Conservation (phyloP, 768 basidiomycete genomes). For the Xerocomellus intermedius region DNA sequence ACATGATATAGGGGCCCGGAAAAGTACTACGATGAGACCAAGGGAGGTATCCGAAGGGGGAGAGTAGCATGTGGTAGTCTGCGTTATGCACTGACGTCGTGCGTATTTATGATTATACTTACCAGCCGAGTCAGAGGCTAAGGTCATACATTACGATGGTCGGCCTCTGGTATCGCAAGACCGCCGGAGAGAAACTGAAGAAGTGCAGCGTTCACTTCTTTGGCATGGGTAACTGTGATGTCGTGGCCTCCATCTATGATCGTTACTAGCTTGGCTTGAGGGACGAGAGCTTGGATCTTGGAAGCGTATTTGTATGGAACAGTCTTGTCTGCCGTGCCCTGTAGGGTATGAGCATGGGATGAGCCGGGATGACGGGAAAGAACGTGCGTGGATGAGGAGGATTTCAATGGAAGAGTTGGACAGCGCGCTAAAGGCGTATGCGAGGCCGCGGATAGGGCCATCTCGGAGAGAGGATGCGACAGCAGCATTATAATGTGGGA, state of each 20-base stretch:
- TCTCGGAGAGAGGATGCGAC: conserved; percentile 74
- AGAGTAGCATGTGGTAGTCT: conserved; percentile 7
- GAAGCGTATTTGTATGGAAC: conserved; percentile 33
- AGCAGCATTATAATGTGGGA: conserved; percentile 72
- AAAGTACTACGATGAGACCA: neutral
- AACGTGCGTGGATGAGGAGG: conserved; percentile 62
- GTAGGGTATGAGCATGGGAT: neutral
- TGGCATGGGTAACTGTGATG: conserved; percentile 32
- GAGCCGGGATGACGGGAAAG: neutral
- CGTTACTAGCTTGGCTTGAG: conserved; percentile 30
- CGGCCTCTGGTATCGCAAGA: neutral
- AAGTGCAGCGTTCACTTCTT: conserved; percentile 30
- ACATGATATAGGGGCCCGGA: neutral
- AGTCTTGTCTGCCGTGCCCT: conserved; percentile 35
- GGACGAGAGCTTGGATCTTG: conserved; percentile 31
- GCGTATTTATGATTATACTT: neutral
- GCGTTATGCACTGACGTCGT: neutral
- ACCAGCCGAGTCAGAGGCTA: neutral
- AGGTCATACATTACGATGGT: neutral
- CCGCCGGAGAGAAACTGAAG: conserved; percentile 25
- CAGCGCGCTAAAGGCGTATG: conserved; percentile 49
- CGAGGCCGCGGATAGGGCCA: conserved; percentile 67
- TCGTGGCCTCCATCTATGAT: conserved; percentile 31
- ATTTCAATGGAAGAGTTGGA: conserved; percentile 49
- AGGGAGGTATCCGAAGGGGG: conserved; percentile 2